Evolutionary conservation across 139 green algal genomes (phyloP), one percentile per base, ranked within the genome.

Genomic region (Penium margaritaceum): DNA sequence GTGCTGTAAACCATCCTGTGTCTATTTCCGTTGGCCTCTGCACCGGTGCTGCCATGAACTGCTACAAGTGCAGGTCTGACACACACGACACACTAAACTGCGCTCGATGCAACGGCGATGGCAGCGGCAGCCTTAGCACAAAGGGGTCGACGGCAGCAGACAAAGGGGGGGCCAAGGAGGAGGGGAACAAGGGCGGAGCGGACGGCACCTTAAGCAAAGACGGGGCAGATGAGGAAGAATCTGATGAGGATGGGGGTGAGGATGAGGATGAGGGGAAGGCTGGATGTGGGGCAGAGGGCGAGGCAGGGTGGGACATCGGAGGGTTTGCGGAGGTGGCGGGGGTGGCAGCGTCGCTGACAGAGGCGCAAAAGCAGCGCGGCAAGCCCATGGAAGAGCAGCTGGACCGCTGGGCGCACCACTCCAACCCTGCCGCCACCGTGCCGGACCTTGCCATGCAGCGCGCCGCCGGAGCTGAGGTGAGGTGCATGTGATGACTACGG

Each of bases 331-430:
- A 39, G 62, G 47, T 73, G 53, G 67, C 75, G 9, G 67, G 67
- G 4, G 53, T 69, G 15, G 15, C 19, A 14, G 39, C 54, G 32
- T 30, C 39, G 27, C 46, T 81, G 54, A 24, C 39, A 29, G 51
- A 70, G n/a, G 63, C 51, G 29, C 51, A 79, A 33, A 72, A 54
- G n/a, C 68, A 80, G 57, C n/a, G n/a, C n/a, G 94, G 90, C 19
- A 81, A 86, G 30, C 91, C 93, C 5, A 68, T 80, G 6, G 93
- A 98, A 76, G 91, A 97, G 70, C 90, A 97, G 71, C 82, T 99
- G 62, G 65, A 82, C 29, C 71, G 74, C 66, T 99, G 94, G 92
- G 92, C 78, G 14, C 93, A 96, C 75, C 94, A 99, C 81, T 75
- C 78, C 55, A 68, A 27, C 61, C 63, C 78, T 3, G 72, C 72